Conservation (phyloP, 345 rosid species). For the Capsella bursapastoris region DNA sequence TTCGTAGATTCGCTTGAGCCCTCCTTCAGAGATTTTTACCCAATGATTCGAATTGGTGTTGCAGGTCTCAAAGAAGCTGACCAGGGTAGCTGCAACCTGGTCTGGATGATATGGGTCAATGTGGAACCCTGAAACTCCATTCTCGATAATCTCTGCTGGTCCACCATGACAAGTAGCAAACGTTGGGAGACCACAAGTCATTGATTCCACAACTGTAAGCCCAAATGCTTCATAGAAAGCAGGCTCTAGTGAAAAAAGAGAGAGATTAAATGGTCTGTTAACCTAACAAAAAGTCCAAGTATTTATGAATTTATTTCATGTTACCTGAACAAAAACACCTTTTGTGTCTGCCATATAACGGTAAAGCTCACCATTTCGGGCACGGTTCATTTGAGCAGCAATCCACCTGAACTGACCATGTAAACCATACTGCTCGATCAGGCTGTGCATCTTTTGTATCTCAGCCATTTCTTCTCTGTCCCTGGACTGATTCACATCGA, state of each 20-base stretch:
- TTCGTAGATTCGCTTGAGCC: constrained; percentile 56
- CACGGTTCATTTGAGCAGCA: constrained; percentile 61
- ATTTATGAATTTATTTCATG: not conserved
- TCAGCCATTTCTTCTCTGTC: constrained; percentile 63
- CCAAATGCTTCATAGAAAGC: constrained; percentile 68
- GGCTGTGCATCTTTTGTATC: constrained; percentile 55
- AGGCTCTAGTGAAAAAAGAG: constrained; percentile 43
- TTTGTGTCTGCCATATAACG: constrained; percentile 58
- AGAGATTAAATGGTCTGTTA: not conserved
- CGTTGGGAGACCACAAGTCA: constrained; percentile 64
- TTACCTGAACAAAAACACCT: constrained; percentile 59
- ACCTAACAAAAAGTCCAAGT: not conserved
- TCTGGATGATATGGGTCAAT: constrained; percentile 59
- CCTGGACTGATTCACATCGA: constrained; percentile 49
- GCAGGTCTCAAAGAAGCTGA: constrained; percentile 52
- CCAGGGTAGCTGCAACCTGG: constrained; percentile 47
- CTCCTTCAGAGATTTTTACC: constrained; percentile 53
- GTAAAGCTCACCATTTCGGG: constrained; percentile 63
- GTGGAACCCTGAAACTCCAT: constrained; percentile 62
- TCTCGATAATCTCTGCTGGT: constrained; percentile 60
- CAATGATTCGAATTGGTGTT: constrained; percentile 49
- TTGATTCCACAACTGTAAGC: constrained; percentile 63
- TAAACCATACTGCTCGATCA: constrained; percentile 53
- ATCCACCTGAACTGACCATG: constrained; percentile 64
- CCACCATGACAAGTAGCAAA: constrained; percentile 67